Conservation (phyloP, 2,329 filamentous ascomycete genomes). For the Stemphylium vesicarium region DNA sequence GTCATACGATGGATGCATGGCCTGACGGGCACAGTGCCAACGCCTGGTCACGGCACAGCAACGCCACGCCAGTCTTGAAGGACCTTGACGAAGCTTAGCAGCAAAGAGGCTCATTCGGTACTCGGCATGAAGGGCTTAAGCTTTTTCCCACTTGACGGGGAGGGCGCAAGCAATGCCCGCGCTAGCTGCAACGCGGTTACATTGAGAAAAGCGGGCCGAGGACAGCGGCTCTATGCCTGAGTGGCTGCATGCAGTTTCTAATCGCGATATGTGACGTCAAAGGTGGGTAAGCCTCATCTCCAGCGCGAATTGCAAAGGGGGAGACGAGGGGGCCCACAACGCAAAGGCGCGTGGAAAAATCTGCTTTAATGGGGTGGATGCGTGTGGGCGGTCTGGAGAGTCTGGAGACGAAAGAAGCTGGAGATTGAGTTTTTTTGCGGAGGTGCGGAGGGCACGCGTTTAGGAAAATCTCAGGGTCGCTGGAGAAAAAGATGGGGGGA, state of each 20-base stretch:
- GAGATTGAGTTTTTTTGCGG: conserved; percentile 21
- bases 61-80: background rate
- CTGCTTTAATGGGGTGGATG: conserved; percentile 8
- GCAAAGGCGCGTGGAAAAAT: conserved; percentile 6
- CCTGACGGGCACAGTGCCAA: too few species aligned
- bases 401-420: background rate
- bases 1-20: too few species aligned
- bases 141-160: conserved; percentile 19
- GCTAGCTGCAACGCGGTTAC: conserved; percentile 26
- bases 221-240: conserved; percentile 15
- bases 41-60: background rate
- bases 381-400: conserved; percentile 24
- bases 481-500: background rate
- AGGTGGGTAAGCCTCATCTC: conserved; percentile 9
- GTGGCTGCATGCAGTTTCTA: conserved; percentile 15
- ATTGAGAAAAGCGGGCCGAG: conserved; percentile 29
- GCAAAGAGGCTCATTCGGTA: background rate
- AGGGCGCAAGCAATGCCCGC: background rate
- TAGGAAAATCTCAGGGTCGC: background rate
- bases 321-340: background rate
- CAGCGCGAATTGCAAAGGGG: conserved; percentile 5
- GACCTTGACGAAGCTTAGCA: conserved; percentile 7
- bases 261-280: conserved; percentile 24
- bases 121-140: conserved; percentile 20
- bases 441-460: conserved; percentile 9